Conservation (phyloP, 2,329 filamentous ascomycete species). For the Fulvia fulva region DNA sequence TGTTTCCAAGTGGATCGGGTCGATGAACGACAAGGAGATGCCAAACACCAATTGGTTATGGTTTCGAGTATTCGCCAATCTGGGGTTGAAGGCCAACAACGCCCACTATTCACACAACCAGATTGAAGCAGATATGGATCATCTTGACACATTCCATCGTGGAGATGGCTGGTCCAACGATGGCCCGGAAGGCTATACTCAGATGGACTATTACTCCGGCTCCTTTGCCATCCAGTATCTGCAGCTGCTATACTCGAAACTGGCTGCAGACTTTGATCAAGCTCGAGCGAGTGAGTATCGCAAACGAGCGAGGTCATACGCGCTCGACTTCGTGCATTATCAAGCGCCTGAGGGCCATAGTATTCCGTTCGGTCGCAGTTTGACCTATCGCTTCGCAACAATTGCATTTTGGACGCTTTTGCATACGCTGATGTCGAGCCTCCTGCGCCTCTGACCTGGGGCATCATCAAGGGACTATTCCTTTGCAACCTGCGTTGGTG, state of each 20-base stretch:
- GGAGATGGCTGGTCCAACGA: conserved; percentile 77
- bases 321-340: conserved; percentile 70
- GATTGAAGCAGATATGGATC: conserved; percentile 70
- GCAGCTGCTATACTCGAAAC: conserved; percentile 70
- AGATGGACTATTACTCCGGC: conserved; percentile 35
- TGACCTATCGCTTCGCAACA: conserved; percentile 82
- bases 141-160: conserved; percentile 77
- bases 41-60: conserved; percentile 69
- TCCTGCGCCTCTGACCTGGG: conserved; percentile 69
- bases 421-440: conserved; percentile 73
- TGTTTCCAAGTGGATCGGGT: conserved; percentile 68
- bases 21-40: conserved; percentile 73
- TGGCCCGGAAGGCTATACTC: conserved; percentile 53
- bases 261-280: conserved; percentile 63
- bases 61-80: conserved; percentile 81
- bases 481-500: conserved; percentile 74
- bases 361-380: conserved; percentile 72
- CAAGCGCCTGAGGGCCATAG: conserved; percentile 67
- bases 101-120: conserved; percentile 66
- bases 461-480: conserved; percentile 72
- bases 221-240: no score
- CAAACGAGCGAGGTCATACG: conserved; percentile 61
- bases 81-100: conserved; percentile 71
- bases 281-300: conserved; percentile 65
- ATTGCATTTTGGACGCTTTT: conserved; percentile 78